phyloP scores from a whole-genome alignment of 192 early-diverging fungal species.

The Podila minutissima region DNA sequence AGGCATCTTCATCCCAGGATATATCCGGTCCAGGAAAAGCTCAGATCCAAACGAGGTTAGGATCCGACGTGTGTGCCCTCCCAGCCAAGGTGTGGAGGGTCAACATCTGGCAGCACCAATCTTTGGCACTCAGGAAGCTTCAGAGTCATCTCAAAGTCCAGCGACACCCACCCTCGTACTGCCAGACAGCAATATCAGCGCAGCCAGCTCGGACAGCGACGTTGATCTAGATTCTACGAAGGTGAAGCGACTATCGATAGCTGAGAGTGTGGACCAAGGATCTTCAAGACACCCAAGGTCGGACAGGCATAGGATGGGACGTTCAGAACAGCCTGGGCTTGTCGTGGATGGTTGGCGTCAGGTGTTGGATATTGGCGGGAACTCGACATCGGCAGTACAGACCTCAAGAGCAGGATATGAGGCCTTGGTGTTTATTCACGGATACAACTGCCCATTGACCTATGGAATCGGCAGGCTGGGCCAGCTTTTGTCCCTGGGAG shows the following conservation, averaged over 20 bases:
- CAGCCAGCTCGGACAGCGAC: conserved; percentile 4
- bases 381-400: conserved; percentile 4
- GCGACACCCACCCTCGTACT: conserved; percentile 3
- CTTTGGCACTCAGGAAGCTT: neutral
- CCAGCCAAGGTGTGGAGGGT: conserved; percentile 13
- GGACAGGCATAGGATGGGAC: conserved; percentile 14
- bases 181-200: conserved; percentile 5
- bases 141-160: conserved; percentile 1
- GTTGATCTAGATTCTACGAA: conserved; percentile 6
- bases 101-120: neutral
- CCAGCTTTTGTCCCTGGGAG: conserved; percentile 47
- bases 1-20: conserved; percentile 46
- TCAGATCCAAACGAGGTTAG: conserved; percentile 19
- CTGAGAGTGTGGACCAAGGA: neutral
- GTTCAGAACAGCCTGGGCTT: conserved; percentile 25
- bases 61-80: conserved; percentile 25
- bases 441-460: conserved; percentile 50
- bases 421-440: conserved; percentile 49
- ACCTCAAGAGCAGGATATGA: conserved; percentile 42
- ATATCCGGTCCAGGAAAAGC: conserved; percentile 23
- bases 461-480: conserved; percentile 50
- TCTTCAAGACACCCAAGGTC: neutral
- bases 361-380: conserved; percentile 19
- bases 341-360: conserved; percentile 36
- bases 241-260: conserved; percentile 4